Base-by-base conservation (phyloP, 2,329 filamentous ascomycete species). In the Ophidiomyces ophidiicola region DNA sequence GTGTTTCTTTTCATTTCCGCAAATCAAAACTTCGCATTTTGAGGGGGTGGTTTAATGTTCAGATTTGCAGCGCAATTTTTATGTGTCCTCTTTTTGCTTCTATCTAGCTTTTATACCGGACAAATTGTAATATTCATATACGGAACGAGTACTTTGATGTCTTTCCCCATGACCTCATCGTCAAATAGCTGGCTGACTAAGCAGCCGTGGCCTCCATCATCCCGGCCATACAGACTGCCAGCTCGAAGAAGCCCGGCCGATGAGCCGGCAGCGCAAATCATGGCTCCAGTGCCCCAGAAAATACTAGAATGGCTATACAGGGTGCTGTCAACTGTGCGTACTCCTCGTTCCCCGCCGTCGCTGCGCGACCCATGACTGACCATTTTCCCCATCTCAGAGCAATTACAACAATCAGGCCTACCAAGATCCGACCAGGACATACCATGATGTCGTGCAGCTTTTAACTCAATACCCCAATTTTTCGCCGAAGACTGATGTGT, bases 251-350 rank as follows among this genome's bases (percentile, higher is more conserved):
- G 36, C 30, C 24, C 14, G 11, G 11, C 12, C n/a, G 25, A 30
- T 15, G 15, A 3, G 12, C 2, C 10, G 15, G 10, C 17, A 6
- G 18, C 28, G 23, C 24, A 20, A 39, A 43, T 25, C 44, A 47
- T 43, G 70, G 64, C 70, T 45, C 76, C 78, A 52, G 82, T 94
- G 57, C 81, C 84, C 53, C 86, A 93, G 62, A 82, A 86, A 64
- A 80, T 92, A 45, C 71, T 96, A 54, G 87, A 86, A 64, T 96
- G 88, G 88, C 77, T 96, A 4, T 94, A 93, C 64, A 90, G 83
- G 63, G 80, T 94, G 41, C 66, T 96, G 43, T 83, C 80, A 29
- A 83, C 78, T 53, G 82, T 85, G 64, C 30, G 49, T 41, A 24
- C 29, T 15, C 28, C 34, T 23, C 23, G 17, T 36, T n/a, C n/a